Conservation (phyloP, 75 land plant genomes). For the Gnetum montanum region DNA sequence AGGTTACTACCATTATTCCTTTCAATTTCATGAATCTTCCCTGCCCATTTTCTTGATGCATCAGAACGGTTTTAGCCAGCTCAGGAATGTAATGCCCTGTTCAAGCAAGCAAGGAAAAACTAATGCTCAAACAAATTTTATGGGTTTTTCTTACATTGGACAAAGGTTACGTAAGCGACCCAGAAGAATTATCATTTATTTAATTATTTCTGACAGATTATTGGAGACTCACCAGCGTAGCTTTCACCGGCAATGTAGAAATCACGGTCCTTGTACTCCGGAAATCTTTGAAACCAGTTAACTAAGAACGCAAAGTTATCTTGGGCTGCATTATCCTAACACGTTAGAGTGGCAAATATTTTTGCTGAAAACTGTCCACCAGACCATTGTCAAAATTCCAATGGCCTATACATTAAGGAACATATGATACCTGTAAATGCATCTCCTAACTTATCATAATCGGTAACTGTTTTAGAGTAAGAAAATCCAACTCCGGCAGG, state of each 20-base stretch:
- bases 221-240: conserved; percentile 63
- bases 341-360: no score
- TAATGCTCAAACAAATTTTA: no score
- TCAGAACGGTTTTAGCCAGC: conserved; percentile 44
- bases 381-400: no score
- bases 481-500: conserved; percentile 30
- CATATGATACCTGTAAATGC: conserved; percentile 16
- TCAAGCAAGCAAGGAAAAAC: no score
- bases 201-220: no score
- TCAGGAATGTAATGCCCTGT: conserved; percentile 79
- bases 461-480: conserved; percentile 7
- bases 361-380: no score
- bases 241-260: no score
- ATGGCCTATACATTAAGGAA: no score
- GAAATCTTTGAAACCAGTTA: conserved; percentile 66
- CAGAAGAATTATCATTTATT: no score
- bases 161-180: no score
- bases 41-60: conserved; percentile 25
- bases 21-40: conserved; percentile 64
- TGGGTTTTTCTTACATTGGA: no score
- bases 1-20: conserved; percentile 80
- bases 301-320: conserved; percentile 51
- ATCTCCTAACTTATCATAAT: conserved; percentile 9
- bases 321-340: conserved; percentile 27
- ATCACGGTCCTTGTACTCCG: conserved; percentile 50